Base-by-base conservation (phyloP, 1,139 yeast species). In the Pneumocystis canis region DNA sequence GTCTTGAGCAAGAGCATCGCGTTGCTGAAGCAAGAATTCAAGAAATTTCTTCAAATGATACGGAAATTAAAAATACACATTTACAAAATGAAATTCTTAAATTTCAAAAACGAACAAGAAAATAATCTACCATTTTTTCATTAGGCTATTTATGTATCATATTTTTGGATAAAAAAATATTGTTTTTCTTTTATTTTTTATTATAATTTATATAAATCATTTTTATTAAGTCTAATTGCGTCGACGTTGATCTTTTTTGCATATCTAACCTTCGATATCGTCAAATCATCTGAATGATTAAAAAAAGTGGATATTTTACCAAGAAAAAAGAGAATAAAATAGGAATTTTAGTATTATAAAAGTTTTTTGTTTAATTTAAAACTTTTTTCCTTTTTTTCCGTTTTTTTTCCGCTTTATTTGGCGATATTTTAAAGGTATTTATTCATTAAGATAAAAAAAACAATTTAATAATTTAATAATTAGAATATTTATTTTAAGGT, bases 1-100 rank as follows among this genome's bases (percentile, higher is more conserved):
- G 89, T 74, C 76, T 89, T 28, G 94, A 88, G 32, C 54, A 47
- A 20, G 54, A 47, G 11, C 54, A 28, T 47, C 54, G 54, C 3
- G 30, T 47, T 47, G 28, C 54, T 9, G 54, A 47, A 47, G 31
- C 30, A 47, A 30, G 54, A 11, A 11, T 25, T 25, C 54, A 47
- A 25, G 54, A 47, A 25, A 47, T 4, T 25, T 16, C 31, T 6
- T 3, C 5, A 11, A 28, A 47, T 9, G 54, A 25, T 25, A 25
- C 28, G 11, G 18, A 25, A 47, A 47, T 31, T 1, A 47, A 47
- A 5, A 25, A 16, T 25, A 3, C 28, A 11, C 31, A 47, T n/a
- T n/a, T 14, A 9, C 54, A 20, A 47, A 25, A 18, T 11, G 54
- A 47, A 9, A 25, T 2, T 18, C 31, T 25, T 47, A 47, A 47